Conservation (phyloP, 2,329 filamentous ascomycete species). For the Ceratocystis cacaofunesta region DNA sequence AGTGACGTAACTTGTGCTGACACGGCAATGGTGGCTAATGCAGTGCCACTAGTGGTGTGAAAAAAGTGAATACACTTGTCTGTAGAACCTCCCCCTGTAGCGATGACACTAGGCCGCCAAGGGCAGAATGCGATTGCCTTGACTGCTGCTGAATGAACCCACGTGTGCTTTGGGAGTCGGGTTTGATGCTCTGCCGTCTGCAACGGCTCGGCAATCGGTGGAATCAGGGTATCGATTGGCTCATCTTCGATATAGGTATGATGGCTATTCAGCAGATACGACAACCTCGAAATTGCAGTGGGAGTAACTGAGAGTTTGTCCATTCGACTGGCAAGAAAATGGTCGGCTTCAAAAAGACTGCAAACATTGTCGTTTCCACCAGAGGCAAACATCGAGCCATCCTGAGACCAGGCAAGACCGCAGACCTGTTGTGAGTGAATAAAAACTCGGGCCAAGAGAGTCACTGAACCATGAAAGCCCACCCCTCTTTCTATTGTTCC, state of each 20-base stretch:
- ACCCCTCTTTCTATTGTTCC: conserved; percentile 46
- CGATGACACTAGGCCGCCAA: conserved; percentile 75
- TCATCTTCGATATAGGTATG: conserved; percentile 6
- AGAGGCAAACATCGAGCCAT: conserved; percentile 64
- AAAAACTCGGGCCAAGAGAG: conserved; percentile 58
- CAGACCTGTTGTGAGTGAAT: conserved; percentile 85
- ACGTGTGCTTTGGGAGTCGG: conserved; percentile 39
- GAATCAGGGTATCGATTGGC: conserved; percentile 6
- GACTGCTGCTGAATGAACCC: conserved; percentile 71
- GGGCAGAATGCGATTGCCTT: conserved; percentile 96
- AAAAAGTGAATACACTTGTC: conserved; percentile 95
- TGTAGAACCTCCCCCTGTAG: conserved; percentile 83
- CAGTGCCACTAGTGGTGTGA: conserved; percentile 68
- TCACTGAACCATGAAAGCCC: conserved; percentile 65
- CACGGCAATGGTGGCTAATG: conserved; percentile 80
- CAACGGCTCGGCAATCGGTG: conserved; percentile 1
- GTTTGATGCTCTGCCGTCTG: background rate
- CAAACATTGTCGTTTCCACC: conserved; percentile 89
- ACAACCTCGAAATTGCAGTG: background rate
- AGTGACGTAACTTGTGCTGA: conserved; percentile 86
- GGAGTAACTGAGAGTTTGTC: conserved; percentile 6
- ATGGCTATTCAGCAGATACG: conserved; percentile 2
- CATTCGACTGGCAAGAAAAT: conserved; percentile 31
- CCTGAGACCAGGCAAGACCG: conserved; percentile 72
- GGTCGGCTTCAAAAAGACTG: conserved; percentile 58